Base-by-base conservation (phyloP, 2,329 filamentous ascomycete species). In the Cordyceps farinosa region DNA sequence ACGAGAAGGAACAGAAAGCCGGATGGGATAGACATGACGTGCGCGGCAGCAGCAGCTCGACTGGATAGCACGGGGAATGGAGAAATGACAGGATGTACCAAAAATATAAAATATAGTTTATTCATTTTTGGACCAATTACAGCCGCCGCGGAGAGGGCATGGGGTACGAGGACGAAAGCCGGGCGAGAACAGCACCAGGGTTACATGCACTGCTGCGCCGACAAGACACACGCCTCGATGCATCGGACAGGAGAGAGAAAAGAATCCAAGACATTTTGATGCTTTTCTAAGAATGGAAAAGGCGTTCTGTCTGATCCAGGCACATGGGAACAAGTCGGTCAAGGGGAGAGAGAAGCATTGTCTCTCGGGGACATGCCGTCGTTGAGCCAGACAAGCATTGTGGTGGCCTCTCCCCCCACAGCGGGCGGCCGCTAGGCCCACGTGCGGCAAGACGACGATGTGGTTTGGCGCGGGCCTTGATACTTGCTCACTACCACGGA, bases 371-470 rank as follows among this genome's bases (percentile, higher is more conserved):
- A 40, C 38, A 34, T 13, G 36, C 13, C n/a, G 34, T 50, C 56
- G 38, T 58, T 36, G 50, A 17, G 34, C 9, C 34, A 38, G 34
- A 9, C 36, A 40, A 40, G 38, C 38, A 40, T 40, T 40, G 13
- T 40, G 22, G 22, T 40, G 3, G 10, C 5, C 13, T 15, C 5
- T 11, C 30, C 5, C 57, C 47, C 57, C 57, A 52, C 47, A 60
- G 57, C 38, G 45, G 47, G 34, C 50, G 48, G 51, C 34, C 7
- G 27, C 22, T 29, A 29, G 63, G 56, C 68, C 70, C 70, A 72
- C 70, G 70, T 72, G 70, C 69, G 60, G 65, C 57, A 67, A 68
- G 62, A 45, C 65, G 69, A 69, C 70, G 69, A 65, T 66, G 65
- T 57, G 66, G 62, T 65, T 63, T 60, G 56, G 56, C 56, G 44